Base-by-base conservation (phyloP, 441 rosid species). In the Arabidopsis lyrata region DNA sequence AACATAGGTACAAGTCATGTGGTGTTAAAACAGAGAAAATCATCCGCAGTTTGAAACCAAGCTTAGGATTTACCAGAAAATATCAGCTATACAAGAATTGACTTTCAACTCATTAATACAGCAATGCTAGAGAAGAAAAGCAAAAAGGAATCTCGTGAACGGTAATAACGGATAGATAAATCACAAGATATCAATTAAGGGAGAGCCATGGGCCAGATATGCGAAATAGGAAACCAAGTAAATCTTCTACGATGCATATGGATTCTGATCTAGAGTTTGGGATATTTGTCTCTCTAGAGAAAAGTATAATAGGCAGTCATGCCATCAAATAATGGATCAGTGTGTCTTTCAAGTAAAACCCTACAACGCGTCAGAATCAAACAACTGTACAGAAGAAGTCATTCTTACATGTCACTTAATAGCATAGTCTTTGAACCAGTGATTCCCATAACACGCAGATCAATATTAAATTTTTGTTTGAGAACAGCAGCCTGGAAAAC, bases 391-490 rank as follows among this genome's bases (percentile, higher is more conserved):
- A 77, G 68, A 50, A 48, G 15, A 39, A 8, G 55, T 36, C 32
- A 58, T 41, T 78, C 99, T 89, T 90, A 95, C 99, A 42, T 76
- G 13, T 93, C 96, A 86, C 90, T 90, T 78, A 95, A 58, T 69
- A 93, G 85, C 99, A 93, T 95, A 61, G 77, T 80, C 61, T 80
- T 85, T 22, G 96, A 86, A 72, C 97, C 89, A 66, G 84, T 87
- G 79, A 95, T 87, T 66, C 97, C 99, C 93, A 92, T 76, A 36
- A 95, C 97, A 74, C 97, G 96, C 84, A 95, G 77, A 75, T 92
- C 99, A 76, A 95, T 95, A 66, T 95, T 92, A 68, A 89, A 89
- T 35, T 95, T 96, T 75, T 92, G 97, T 86, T 95, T 95, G 6
- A 95, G 97, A 53, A 88, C 82, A 22, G 81, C 94, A 68, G 88